phyloP scores from a whole-genome alignment of 257 asterid species.

The Thymus mandschuricus region DNA sequence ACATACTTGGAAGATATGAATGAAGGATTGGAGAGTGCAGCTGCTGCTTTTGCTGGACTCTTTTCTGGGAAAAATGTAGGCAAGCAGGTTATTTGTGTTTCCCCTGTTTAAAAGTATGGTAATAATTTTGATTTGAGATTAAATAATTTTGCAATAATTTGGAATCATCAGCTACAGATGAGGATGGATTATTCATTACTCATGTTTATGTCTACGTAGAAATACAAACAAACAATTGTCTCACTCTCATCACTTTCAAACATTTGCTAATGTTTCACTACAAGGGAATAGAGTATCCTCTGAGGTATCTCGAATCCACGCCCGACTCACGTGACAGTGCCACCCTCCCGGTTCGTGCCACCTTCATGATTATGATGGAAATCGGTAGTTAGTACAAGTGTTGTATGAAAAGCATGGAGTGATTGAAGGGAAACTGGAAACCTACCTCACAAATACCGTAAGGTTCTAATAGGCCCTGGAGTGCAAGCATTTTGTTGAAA shows the following conservation, averaged over 20 bases:
- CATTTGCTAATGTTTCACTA: constrained; percentile 8
- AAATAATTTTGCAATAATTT: too few species aligned
- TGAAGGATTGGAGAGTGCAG: constrained; percentile 61
- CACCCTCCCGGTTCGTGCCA: constrained; percentile 89
- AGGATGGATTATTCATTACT: too few species aligned
- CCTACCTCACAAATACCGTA: constrained; percentile 94
- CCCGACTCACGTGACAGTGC: constrained; percentile 84
- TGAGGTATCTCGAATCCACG: constrained; percentile 73
- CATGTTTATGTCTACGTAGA: neutral
- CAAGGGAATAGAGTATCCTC: constrained; percentile 66
- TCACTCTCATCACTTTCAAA: constrained; percentile 11
- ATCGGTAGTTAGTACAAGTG: too few species aligned
- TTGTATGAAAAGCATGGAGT: constrained; percentile 1
- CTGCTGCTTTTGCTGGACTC: constrained; percentile 60
- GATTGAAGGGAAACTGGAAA: constrained; percentile 34
- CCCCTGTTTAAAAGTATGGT: constrained; percentile 27
- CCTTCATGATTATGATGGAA: constrained; percentile 40
- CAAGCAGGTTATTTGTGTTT: constrained; percentile 59
- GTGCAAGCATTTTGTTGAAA: constrained; percentile 80
- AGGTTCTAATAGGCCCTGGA: constrained; percentile 75
- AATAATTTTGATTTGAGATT: too few species aligned
- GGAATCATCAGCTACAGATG: neutral
- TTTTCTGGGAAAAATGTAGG: constrained; percentile 66
- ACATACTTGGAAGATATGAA: constrained; percentile 56
- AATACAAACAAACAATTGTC: neutral